phyloP scores from a whole-genome alignment of 805 yeast species.

The Candida pini region DNA sequence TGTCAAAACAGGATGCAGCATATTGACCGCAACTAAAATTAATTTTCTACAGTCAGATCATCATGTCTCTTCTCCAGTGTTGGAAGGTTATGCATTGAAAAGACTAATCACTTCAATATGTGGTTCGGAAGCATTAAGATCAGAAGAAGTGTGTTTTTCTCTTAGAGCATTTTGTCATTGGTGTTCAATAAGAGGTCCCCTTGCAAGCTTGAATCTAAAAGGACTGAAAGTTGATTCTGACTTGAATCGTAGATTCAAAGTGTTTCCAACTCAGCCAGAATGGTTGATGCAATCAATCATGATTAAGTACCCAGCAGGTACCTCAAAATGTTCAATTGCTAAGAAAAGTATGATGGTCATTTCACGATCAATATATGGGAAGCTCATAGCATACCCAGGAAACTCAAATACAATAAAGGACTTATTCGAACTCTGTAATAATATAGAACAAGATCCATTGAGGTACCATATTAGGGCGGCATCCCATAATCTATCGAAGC shows the following conservation, averaged over 20 bases:
- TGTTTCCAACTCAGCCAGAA: constrained; percentile 37
- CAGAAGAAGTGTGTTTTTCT: constrained; percentile 40
- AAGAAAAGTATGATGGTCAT: constrained; percentile 33
- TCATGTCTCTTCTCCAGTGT: constrained; percentile 40
- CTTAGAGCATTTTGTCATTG: constrained; percentile 49
- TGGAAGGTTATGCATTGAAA: constrained; percentile 41
- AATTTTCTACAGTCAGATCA: constrained; percentile 54
- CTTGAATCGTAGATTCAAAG: constrained; percentile 27
- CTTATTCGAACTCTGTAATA: constrained; percentile 36
- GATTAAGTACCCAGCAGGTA: constrained; percentile 48
- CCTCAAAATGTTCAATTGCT: constrained; percentile 40
- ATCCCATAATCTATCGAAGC: constrained; percentile 13
- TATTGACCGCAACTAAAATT: constrained; percentile 41
- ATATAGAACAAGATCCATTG: constrained; percentile 42
- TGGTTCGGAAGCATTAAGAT: constrained; percentile 31
- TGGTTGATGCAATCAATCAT: constrained; percentile 36
- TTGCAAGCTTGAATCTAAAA: constrained; percentile 36
- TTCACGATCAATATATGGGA: constrained; percentile 33
- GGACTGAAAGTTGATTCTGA: constrained; percentile 30
- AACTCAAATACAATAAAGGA: constrained; percentile 23
- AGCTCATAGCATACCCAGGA: constrained; percentile 33
- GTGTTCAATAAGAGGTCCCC: constrained; percentile 46
- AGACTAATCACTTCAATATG: constrained; percentile 33
- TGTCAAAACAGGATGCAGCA: constrained; percentile 35
- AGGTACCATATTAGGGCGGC: constrained; percentile 40